These are phyloP conservation scores for Cryphonectria radicalis DNA, from an alignment of 2,329 filamentous ascomycete genomes.

Conservation along the genomic window DNA sequence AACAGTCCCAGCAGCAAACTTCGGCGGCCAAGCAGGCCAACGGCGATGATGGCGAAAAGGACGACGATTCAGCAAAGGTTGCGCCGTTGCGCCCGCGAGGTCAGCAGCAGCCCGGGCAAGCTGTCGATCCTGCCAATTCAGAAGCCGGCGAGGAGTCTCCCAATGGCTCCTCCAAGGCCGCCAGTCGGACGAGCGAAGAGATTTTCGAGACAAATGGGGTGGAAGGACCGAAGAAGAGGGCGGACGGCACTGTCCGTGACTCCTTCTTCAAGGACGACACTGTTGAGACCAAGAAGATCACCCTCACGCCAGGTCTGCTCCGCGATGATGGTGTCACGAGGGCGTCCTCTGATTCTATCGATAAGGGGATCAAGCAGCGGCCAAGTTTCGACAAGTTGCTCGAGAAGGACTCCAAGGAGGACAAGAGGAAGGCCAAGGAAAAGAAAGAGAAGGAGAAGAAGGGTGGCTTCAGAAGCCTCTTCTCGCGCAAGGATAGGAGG, in stretches of 20 bases:
- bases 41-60: slow-evolving; percentile 41
- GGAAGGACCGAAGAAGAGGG: slow-evolving; percentile 64
- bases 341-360: slow-evolving; percentile 56
- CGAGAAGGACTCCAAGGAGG: slow-evolving; percentile 72
- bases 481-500: slow-evolving; percentile 67
- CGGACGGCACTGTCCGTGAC: slow-evolving; percentile 86
- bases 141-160: slow-evolving; percentile 44
- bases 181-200: slow-evolving; percentile 66
- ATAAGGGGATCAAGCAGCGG: slow-evolving; percentile 56
- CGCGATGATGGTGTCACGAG: slow-evolving; percentile 72
- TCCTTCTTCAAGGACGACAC: slow-evolving; percentile 98
- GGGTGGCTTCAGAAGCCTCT: slow-evolving; percentile 62
- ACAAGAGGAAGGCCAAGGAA: slow-evolving; percentile 75
- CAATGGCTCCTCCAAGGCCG: slow-evolving; percentile 20
- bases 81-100: slow-evolving; percentile 57
- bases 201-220: slow-evolving; percentile 60
- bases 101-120: slow-evolving; percentile 45
- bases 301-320: slow-evolving; percentile 88
- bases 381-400: slow-evolving; percentile 72
- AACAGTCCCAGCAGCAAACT: slow-evolving; percentile 35
- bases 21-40: slow-evolving; percentile 35
- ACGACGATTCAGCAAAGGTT: slow-evolving; percentile 58
- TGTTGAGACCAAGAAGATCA: slow-evolving; percentile 96
- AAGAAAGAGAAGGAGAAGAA: slow-evolving; percentile 74
- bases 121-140: slow-evolving; percentile 37